Percentiles rank a stretch among this genome's conserved stretches.
Evolutionary conservation across 2,329 filamentous ascomycete species (phyloP).

Genomic region (Aspergillus proliferans): DNA sequence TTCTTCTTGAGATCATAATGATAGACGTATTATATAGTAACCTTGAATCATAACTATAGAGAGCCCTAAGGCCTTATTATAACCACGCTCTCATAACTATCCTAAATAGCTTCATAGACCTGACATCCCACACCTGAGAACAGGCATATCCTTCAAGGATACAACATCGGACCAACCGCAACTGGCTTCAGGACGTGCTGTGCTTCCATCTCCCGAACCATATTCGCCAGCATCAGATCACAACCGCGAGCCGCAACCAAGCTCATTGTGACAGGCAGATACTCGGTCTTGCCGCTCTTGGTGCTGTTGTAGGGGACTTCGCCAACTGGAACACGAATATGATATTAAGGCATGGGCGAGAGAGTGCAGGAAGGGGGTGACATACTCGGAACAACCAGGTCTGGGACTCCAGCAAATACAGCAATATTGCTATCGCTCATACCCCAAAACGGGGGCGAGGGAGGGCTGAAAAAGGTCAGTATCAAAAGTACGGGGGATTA

Average conservation of each 20-base stretch:
- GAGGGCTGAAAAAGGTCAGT: not conserved
- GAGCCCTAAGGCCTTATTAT: too few relatives aligned
- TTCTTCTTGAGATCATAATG: too few relatives aligned
- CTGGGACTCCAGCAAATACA: slow-evolving; percentile 19
- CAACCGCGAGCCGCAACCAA: slow-evolving; percentile 25
- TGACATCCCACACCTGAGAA: too few relatives aligned
- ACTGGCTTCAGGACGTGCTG: slow-evolving; percentile 21
- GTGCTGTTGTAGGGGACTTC: slow-evolving; percentile 20
- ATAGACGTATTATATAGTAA: too few relatives aligned
- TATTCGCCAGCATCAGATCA: slow-evolving; percentile 25
- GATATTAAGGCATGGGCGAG: too few relatives aligned
- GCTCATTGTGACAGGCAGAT: slow-evolving; percentile 28
- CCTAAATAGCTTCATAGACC: too few relatives aligned
- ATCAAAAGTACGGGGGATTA: slow-evolving; percentile 4
- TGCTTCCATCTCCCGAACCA: slow-evolving; percentile 20
- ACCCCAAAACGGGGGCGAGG: slow-evolving; percentile 11
- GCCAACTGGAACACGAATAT: slow-evolving; percentile 6
- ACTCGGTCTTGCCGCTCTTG: slow-evolving; percentile 22
- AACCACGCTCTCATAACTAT: too few relatives aligned
- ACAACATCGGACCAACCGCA: slow-evolving; percentile 16
- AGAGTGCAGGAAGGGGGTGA: too few relatives aligned
- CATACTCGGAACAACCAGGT: slow-evolving; percentile 18
- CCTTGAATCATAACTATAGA: too few relatives aligned
- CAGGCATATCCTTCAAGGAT: not conserved
- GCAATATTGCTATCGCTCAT: slow-evolving; percentile 17